phyloP scores from a whole-genome alignment of 2,329 filamentous ascomycete genomes.

The Rhynchosporium agropyri region DNA sequence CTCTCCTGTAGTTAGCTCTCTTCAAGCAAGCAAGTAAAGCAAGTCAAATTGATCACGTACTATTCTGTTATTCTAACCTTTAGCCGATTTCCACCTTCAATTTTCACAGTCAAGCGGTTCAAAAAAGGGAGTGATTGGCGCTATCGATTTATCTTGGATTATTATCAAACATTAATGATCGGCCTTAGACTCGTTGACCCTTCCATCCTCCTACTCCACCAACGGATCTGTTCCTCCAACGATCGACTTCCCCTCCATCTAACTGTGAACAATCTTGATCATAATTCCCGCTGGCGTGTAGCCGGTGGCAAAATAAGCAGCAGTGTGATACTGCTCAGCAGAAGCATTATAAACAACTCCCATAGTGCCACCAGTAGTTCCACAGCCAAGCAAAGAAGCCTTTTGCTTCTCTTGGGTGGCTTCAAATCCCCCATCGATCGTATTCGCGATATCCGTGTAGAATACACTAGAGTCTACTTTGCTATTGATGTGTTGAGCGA shows the following conservation, averaged over 20 bases:
- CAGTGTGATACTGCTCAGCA: neutral
- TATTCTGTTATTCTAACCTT: too few species aligned
- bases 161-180: too few species aligned
- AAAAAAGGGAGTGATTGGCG: too few species aligned
- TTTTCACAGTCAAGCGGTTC: too few species aligned
- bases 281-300: neutral
- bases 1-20: too few species aligned
- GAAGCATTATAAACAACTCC: neutral
- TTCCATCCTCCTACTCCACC: neutral
- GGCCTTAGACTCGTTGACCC: too few species aligned
- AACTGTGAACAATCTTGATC: constrained; percentile 3
- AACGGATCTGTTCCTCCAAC: neutral
- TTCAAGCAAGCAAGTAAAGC: too few species aligned
- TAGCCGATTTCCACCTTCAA: too few species aligned
- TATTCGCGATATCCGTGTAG: constrained; percentile 3
- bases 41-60: too few species aligned
- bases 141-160: too few species aligned
- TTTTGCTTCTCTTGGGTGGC: neutral
- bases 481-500: neutral
- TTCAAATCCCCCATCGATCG: neutral
- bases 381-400: constrained; percentile 2
- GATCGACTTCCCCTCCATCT: neutral
- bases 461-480: neutral
- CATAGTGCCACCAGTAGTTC: neutral
- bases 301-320: neutral